Evolutionary conservation across 2,329 filamentous ascomycete genomes (phyloP).

Genomic region (Berkeleyomyces basicola): DNA sequence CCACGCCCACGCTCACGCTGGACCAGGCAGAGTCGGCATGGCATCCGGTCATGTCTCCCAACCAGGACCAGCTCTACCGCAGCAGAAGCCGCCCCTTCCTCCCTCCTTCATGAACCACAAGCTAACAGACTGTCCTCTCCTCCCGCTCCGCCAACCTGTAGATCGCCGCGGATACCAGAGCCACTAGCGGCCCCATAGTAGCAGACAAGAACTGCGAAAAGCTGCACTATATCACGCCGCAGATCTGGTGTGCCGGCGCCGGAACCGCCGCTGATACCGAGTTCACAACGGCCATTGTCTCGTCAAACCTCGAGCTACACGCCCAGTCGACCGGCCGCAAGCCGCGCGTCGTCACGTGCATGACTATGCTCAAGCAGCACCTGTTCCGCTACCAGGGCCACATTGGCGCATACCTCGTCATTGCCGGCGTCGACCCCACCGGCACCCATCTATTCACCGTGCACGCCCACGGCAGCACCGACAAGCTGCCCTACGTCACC

Average conservation of each 20-base stretch:
- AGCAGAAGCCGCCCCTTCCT: neutral
- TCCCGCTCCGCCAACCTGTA: slow-evolving; percentile 37
- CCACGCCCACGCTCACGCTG: too few relatives aligned
- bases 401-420: slow-evolving; percentile 94
- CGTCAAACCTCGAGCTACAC: slow-evolving; percentile 95
- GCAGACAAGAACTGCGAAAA: slow-evolving; percentile 99
- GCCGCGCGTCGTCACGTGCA: slow-evolving; percentile 94
- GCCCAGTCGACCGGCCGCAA: slow-evolving; percentile 89
- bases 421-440: slow-evolving; percentile 91
- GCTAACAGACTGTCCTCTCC: neutral
- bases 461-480: slow-evolving; percentile 92
- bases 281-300: slow-evolving; percentile 97
- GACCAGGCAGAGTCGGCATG: neutral
- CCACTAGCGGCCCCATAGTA: slow-evolving; percentile 92
- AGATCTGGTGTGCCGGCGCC: slow-evolving; percentile 98
- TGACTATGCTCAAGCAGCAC: slow-evolving; percentile 99
- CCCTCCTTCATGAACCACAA: neutral
- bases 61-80: neutral
- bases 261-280: slow-evolving; percentile 97
- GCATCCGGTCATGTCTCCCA: neutral
- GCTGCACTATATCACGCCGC: slow-evolving; percentile 93
- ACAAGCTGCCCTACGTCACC: slow-evolving; percentile 97
- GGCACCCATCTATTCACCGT: slow-evolving; percentile 94
- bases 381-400: slow-evolving; percentile 96
- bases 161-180: slow-evolving; percentile 97